Conservation (phyloP, 768 basidiomycete species). For the Amanita thiersii region DNA sequence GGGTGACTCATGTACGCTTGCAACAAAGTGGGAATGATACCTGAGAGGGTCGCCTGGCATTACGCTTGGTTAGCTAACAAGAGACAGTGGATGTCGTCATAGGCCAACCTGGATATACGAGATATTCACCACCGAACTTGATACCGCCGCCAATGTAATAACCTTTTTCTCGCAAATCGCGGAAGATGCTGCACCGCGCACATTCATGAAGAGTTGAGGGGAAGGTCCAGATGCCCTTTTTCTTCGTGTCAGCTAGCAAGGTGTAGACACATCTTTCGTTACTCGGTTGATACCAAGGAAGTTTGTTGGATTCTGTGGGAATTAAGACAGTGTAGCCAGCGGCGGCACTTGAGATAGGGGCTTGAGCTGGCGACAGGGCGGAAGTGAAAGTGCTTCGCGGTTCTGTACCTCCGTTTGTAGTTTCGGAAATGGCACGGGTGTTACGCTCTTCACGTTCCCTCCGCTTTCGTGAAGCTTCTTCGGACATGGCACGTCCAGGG, state of each 20-base stretch:
- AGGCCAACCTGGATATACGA: slow-evolving; percentile 86
- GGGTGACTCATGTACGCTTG: slow-evolving; percentile 68
- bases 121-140: slow-evolving; percentile 93
- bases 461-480: slow-evolving; percentile 64
- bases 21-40: slow-evolving; percentile 95
- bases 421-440: slow-evolving; percentile 11
- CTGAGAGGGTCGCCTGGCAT: slow-evolving; percentile 80
- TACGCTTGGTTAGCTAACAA: neutral
- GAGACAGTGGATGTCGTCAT: neutral
- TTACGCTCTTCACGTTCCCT: slow-evolving; percentile 53
- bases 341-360: slow-evolving; percentile 11
- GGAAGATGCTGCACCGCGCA: slow-evolving; percentile 75
- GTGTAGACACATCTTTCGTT: slow-evolving; percentile 30
- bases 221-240: slow-evolving; percentile 71
- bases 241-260: slow-evolving; percentile 52
- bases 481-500: slow-evolving; percentile 37
- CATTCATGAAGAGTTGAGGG: slow-evolving; percentile 57
- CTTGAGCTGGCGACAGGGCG: neutral
- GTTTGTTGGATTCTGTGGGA: slow-evolving; percentile 50
- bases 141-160: slow-evolving; percentile 86
- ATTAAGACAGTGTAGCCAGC: slow-evolving; percentile 51
- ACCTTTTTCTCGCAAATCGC: slow-evolving; percentile 73
- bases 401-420: too few relatives aligned
- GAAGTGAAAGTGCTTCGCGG: neutral
- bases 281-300: slow-evolving; percentile 60